phyloP scores from a whole-genome alignment of 2,329 filamentous ascomycete genomes.

The Clonostachys rhizophaga region DNA sequence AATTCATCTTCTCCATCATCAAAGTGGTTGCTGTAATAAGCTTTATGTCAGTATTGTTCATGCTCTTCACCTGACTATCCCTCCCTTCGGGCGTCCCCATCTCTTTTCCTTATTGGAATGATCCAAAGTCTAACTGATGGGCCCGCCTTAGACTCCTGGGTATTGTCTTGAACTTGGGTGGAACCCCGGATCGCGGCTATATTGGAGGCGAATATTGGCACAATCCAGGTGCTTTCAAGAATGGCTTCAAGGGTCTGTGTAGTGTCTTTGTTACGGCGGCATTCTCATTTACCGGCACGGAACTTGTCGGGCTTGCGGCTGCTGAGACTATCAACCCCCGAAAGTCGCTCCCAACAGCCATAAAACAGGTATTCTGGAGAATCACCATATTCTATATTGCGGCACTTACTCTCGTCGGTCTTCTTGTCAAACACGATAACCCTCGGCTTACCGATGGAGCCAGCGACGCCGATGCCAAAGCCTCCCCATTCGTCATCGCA shows the following conservation, averaged over 20 bases:
- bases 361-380: constrained; percentile 95
- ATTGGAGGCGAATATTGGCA: constrained; percentile 77
- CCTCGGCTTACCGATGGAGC: constrained; percentile 52
- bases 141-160: constrained; percentile 69
- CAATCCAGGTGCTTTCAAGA: constrained; percentile 76
- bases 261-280: constrained; percentile 73
- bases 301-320: constrained; percentile 71
- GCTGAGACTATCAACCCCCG: constrained; percentile 76
- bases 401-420: constrained; percentile 72
- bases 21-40: constrained; percentile 84
- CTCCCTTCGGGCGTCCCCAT: neutral
- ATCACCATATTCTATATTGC: constrained; percentile 89
- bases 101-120: constrained; percentile 5
- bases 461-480: constrained; percentile 59
- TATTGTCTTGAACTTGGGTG: constrained; percentile 80
- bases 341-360: constrained; percentile 77
- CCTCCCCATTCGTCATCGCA: constrained; percentile 91
- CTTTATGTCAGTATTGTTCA: constrained; percentile 62
- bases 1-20: constrained; percentile 81
- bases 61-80: constrained; percentile 15
- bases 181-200: constrained; percentile 67
- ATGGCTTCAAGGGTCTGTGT: constrained; percentile 80
- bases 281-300: constrained; percentile 72
- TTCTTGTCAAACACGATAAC: constrained; percentile 75
- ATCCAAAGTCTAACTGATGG: neutral